Conservation (phyloP, 257 asterid species). For the Fraxinus pennsylvanica region DNA sequence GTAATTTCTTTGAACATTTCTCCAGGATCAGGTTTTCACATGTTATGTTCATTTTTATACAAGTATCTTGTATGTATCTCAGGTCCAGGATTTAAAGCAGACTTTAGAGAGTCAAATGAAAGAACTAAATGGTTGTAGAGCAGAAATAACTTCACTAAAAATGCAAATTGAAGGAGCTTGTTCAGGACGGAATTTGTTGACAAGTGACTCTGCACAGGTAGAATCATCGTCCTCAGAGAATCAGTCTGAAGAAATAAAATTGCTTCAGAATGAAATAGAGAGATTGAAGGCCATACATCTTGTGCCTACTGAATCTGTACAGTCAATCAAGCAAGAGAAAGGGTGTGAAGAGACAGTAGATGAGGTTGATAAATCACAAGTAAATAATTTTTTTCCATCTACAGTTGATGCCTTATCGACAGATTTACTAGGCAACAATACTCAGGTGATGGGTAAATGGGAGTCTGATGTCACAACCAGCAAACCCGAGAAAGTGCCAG, state of each 20-base stretch:
- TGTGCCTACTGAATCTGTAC: slow-evolving; percentile 35
- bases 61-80: slow-evolving; percentile 28
- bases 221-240: slow-evolving; percentile 42
- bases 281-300: slow-evolving; percentile 41
- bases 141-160: slow-evolving; percentile 93
- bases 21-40: slow-evolving; percentile 1
- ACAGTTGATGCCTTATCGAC: slow-evolving; percentile 38
- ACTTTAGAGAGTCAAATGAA: slow-evolving; percentile 65
- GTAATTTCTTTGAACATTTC: slow-evolving; percentile 37
- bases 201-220: slow-evolving; percentile 38
- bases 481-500: slow-evolving; percentile 45
- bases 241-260: slow-evolving; percentile 43
- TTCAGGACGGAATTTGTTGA: slow-evolving; percentile 44
- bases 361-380: slow-evolving; percentile 45
- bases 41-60: slow-evolving; percentile 21
- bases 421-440: slow-evolving; percentile 39
- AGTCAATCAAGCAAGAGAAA: slow-evolving; percentile 39
- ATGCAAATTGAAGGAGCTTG: slow-evolving; percentile 78
- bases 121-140: slow-evolving; percentile 88
- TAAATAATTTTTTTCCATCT: slow-evolving; percentile 36
- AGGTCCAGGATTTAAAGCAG: slow-evolving; percentile 84
- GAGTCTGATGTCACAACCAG: slow-evolving; percentile 41
- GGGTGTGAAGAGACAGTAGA: slow-evolving; percentile 37
- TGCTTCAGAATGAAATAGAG: slow-evolving; percentile 50
- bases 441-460: slow-evolving; percentile 40